Evolutionary conservation across 2,329 filamentous ascomycete genomes (phyloP), one percentile per base, ranked within the genome.

Genomic region (Beauveria australis): DNA sequence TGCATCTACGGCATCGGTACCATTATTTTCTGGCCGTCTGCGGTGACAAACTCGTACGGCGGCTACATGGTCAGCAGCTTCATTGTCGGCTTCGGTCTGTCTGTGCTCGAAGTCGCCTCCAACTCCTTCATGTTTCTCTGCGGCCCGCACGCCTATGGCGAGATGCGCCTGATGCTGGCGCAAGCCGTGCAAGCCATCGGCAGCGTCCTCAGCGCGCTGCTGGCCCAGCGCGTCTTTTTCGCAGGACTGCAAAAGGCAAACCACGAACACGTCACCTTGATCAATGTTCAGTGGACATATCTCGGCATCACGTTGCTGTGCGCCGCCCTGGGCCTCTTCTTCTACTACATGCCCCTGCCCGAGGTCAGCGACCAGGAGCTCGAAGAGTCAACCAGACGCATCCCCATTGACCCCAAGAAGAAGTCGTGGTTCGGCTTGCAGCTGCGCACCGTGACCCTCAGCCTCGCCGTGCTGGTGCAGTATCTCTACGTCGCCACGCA

Each of bases 21-120:
- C n/a, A 84, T 93, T 64, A 91, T 92, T 75, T 92, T 93, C 75
- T 94, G 89, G 90, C 90, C 90, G 0, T 88, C 87, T 1, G 88
- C 87, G 8, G 83, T 92, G 10, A 81, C 91, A 62, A 80, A 81
- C 49, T 90, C 88, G 2, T 94, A 89, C 66, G 82, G 85, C 18
- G 91, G 91, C 2, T 94, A 93, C 73, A 86, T 91, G 72, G 82
- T 89, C 53, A 86, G 81, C 66, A 86, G 79, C 64, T 85, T 93
- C 67, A 86, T 93, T 30, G 88, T 92, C 58, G 90, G 89, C 0
- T 89, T 88, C 63, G 90, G 89, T 1, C 78, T 94, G 1, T 86
- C 86, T 1, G 85, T 91, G 0, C 81, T 94, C 26, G 91, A 95
- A 70, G 92, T 89, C 0, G 88, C 87, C 2, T 90, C 90, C 52